Evolutionary conservation across 495 filamentous ascomycete species (phyloP).

Genomic region (Paragyromitra xinjiangensis): DNA sequence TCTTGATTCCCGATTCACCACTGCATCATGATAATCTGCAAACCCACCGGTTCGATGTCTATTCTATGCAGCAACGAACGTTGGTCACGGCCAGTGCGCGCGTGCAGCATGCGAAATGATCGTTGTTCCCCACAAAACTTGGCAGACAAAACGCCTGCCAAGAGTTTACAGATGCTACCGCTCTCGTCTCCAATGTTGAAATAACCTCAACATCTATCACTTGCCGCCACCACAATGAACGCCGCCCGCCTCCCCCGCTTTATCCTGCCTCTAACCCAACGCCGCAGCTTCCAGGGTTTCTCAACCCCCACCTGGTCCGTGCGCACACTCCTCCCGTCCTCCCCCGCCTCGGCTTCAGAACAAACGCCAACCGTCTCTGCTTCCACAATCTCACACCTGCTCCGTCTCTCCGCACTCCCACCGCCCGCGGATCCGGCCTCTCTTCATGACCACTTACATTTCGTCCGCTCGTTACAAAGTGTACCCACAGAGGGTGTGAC

Average conservation of each 20-base stretch:
- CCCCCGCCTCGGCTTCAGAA: constrained; percentile 57
- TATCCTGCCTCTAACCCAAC: constrained; percentile 9
- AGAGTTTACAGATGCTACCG: constrained; percentile 17
- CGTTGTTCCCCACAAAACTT: constrained; percentile 18
- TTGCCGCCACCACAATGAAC: constrained; percentile 4
- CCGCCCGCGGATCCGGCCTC: constrained; percentile 68
- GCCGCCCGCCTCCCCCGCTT: constrained; percentile 4
- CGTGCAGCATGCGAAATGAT: constrained; percentile 17
- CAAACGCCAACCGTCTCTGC: constrained; percentile 59
- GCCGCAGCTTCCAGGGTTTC: constrained; percentile 58
- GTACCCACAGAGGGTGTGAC: constrained; percentile 76
- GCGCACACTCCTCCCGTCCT: constrained; percentile 72
- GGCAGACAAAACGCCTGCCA: constrained; percentile 28
- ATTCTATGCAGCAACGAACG: not conserved
- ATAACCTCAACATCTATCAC: constrained; percentile 5
- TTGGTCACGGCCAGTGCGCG: constrained; percentile 1
- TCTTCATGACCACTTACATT: constrained; percentile 84
- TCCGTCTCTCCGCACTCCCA: constrained; percentile 88
- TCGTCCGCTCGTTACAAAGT: constrained; percentile 82
- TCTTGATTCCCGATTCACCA: constrained; percentile 9
- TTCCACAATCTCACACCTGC: constrained; percentile 76
- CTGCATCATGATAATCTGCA: not conserved
- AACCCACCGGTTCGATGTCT: not conserved
- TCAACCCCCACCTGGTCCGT: constrained; percentile 86
- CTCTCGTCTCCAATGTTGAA: constrained; percentile 17